A percentile compares a stretch with the other conserved stretches of the same genome.
Evolutionary conservation across 345 rosid genomes (phyloP).

Genomic region (Acer campestre): DNA sequence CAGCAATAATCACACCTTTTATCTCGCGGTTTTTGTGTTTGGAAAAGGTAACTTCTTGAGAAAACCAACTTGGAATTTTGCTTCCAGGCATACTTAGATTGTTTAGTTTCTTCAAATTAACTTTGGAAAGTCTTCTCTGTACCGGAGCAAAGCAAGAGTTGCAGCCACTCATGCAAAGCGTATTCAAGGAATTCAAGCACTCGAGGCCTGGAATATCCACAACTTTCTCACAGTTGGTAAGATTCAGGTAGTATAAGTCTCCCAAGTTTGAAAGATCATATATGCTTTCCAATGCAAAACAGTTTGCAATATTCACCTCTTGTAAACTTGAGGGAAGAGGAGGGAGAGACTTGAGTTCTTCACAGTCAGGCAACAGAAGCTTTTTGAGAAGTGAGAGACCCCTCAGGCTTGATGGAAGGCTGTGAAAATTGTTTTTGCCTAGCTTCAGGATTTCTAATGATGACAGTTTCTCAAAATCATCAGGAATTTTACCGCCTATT

Average conservation of each 20-base stretch:
- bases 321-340: slow-evolving; percentile 49
- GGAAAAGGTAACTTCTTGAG: slow-evolving; percentile 31
- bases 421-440: slow-evolving; percentile 40
- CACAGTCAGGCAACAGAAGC: slow-evolving; percentile 36
- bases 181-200: too few relatives aligned
- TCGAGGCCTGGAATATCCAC: too few relatives aligned
- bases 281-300: slow-evolving; percentile 37
- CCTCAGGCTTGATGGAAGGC: slow-evolving; percentile 51
- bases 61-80: too few relatives aligned
- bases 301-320: slow-evolving; percentile 38
- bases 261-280: too few relatives aligned
- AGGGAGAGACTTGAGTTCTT: slow-evolving; percentile 45
- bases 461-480: slow-evolving; percentile 51
- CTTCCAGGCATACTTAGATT: too few relatives aligned
- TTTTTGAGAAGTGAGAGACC: slow-evolving; percentile 43
- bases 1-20: slow-evolving; percentile 47
- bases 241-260: too few relatives aligned
- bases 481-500: slow-evolving; percentile 45
- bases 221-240: too few relatives aligned
- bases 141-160: too few relatives aligned
- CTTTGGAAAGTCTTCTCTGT: too few relatives aligned
- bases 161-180: too few relatives aligned
- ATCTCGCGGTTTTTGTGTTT: slow-evolving; percentile 42
- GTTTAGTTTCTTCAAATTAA: too few relatives aligned
- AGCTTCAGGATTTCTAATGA: slow-evolving; percentile 36